Evolutionary conservation across 805 yeast species (phyloP), one percentile per base, ranked within the genome.

Genomic region (Brettanomyces bruxellensis): DNA sequence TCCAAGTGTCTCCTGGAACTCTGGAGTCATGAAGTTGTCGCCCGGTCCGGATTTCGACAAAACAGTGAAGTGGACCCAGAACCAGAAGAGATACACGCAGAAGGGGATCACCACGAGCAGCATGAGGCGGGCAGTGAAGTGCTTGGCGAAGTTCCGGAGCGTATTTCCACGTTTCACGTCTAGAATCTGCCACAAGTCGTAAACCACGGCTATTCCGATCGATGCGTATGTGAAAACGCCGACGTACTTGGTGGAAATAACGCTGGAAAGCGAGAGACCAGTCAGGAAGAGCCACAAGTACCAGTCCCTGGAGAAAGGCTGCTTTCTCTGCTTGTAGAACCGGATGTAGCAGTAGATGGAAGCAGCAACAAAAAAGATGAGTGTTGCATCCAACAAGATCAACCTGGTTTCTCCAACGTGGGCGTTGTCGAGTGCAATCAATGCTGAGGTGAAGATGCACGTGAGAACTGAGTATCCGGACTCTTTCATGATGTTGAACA

Each of bases 241-340:
- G 39, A 93, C 96, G 65, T 93, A 90, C 62, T 93, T 93, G 48
- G 97, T 93, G 40, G 96, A 85, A 49, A 93, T 91, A 32, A 93
- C 97, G 61, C 91, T 81, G 0, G 97, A 87, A 48, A 93, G 74
- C 1, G 91, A 73, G 7, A 87, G 70, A 37, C 99, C 99, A 5
- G 98, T 91, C 40, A 78, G 65, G 25, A 73, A 60, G 42, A 93
- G 73, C 99, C 99, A 93, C 43, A 69, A 67, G 81, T 93, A 86
- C 99, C 99, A 93, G 46, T 69, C 51, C 38, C 54, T 54, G 13
- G 86, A 59, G 61, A 87, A 91, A 9, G 98, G 86, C 23, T 57
- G 56, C 43, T 65, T 67, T 58, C 93, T 77, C 60, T 78, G 81
- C 53, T 78, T 79, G 59, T 83, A 81, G 65, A 90, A 93, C 58